Base-by-base conservation (phyloP, 1,284 basidiomycete genomes). In the Boletus smithii region DNA sequence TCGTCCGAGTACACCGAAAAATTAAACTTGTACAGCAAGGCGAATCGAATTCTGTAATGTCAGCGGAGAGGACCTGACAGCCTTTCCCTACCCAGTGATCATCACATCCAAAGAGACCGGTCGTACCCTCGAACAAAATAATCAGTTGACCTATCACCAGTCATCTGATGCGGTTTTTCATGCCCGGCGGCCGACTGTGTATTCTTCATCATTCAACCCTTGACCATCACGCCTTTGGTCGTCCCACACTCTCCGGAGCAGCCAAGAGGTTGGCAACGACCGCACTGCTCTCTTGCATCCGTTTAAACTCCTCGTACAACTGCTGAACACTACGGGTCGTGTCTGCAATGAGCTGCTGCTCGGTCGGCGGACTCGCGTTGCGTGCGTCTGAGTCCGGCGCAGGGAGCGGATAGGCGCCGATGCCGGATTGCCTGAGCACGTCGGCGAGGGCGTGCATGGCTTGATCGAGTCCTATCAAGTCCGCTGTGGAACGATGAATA, bases 341-440 rank as follows among this genome's bases (percentile, higher is more conserved):
- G 41, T 73, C 69, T 2, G 59, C 58, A 23, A 71, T 56, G 23
- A 73, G 58, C 47, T 69, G 65, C 38, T 72, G 68, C 51, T 68
- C 62, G 5, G 51, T 61, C 5, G 48, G 66, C 17, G 53, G 46
- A 26, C 20, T 26, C 11, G 41, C 13, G 22, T 55, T 56, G 23
- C 53, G 57, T 43, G 56, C 8, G 11, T 61, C 48, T 29, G 20
- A 32, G 18, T 39, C 33, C 11, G 32, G 29, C 5, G 38, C 48
- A 11, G 36, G 65, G 14, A 75, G 53, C 14, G 75, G 73, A 31
- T 73, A 67, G 18, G 73, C 73, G 1, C 74, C 74, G 11, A 77
- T 63, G 17, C 76, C 74, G 0, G 73, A 69, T 47, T 68, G 69
- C 13, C 66, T 56, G 16, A 76, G 59, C 18, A 70, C 33, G 7